Conservation (phyloP, 108 stramenopile species). For the Nitzschia sp. region DNA sequence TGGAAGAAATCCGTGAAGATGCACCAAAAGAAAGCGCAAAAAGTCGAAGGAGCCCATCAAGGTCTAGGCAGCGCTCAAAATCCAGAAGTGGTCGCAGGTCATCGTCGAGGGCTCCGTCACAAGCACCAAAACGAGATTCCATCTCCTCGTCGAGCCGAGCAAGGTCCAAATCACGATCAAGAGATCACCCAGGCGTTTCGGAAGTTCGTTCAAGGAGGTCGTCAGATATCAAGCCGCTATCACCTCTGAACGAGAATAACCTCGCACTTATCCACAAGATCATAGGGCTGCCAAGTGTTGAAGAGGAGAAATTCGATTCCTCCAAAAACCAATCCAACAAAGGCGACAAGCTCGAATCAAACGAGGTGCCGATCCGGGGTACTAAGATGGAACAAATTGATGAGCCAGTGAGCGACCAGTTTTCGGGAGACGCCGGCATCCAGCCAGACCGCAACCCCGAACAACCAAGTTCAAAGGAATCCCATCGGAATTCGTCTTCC, state of each 20-base stretch:
- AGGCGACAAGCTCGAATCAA: no score
- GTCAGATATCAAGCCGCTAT: neutral
- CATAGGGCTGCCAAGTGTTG: no score
- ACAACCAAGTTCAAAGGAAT: neutral
- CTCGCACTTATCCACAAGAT: no score
- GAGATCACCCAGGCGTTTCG: neutral
- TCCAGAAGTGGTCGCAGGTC: slow-evolving; percentile 6
- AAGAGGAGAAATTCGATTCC: no score
- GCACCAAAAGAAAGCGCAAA: neutral
- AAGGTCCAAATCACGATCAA: slow-evolving; percentile 5
- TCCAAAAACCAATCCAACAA: no score
- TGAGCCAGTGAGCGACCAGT: no score
- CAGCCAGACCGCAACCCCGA: no score
- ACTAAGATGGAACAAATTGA: no score
- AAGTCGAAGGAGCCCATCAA: slow-evolving; percentile 14
- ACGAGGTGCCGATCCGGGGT: no score
- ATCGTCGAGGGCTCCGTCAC: neutral
- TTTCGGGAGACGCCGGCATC: neutral
- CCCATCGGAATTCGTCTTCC: neutral
- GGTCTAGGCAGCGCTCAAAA: slow-evolving; percentile 1
- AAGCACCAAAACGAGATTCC: neutral
- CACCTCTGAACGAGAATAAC: neutral
- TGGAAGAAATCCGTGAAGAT: slow-evolving; percentile 13
- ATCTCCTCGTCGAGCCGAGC: neutral
- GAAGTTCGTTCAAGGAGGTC: no score